A percentile compares a stretch with the other conserved stretches of the same genome.
Conservation (phyloP, 495 filamentous ascomycete species). For the Penicillium turbatum region DNA sequence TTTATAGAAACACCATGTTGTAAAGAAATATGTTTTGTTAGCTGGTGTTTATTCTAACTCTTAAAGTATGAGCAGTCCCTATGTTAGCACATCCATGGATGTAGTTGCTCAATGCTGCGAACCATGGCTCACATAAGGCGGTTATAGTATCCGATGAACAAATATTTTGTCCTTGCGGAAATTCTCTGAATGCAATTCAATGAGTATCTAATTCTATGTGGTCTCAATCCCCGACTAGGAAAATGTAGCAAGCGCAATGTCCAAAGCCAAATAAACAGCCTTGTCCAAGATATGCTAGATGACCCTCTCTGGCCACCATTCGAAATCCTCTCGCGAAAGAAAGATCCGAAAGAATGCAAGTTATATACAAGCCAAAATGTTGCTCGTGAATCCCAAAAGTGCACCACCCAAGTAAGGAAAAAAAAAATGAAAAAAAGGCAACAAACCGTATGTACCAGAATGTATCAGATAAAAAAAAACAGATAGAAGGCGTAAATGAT, state of each 20-base stretch:
- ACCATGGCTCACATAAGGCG: not conserved
- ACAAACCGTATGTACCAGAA: constrained; percentile 16
- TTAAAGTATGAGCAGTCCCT: not conserved
- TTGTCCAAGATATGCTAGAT: not conserved
- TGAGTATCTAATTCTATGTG: constrained; percentile 28
- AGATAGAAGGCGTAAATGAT: constrained; percentile 51
- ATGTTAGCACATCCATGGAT: not conserved
- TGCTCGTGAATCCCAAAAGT: constrained; percentile 16
- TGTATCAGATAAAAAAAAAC: too few species aligned
- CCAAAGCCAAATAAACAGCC: not conserved
- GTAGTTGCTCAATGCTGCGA: not conserved
- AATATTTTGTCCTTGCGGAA: constrained; percentile 14
- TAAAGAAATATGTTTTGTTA: constrained; percentile 14
- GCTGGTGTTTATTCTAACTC: not conserved
- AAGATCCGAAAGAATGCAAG: constrained; percentile 21
- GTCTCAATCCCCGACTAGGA: constrained; percentile 4
- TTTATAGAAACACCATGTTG: constrained; percentile 37
- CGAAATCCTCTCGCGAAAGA: constrained; percentile 2
- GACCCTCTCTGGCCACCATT: not conserved
- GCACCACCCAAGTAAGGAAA: constrained; percentile 15
- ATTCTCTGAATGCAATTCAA: constrained; percentile 19
- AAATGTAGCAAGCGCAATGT: constrained; percentile 14
- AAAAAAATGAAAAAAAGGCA: constrained; percentile 8
- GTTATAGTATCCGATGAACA: not conserved
- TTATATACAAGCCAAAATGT: constrained; percentile 24